Conservation (phyloP, 257 asterid genomes). For the Jaltomata sinuosa region DNA sequence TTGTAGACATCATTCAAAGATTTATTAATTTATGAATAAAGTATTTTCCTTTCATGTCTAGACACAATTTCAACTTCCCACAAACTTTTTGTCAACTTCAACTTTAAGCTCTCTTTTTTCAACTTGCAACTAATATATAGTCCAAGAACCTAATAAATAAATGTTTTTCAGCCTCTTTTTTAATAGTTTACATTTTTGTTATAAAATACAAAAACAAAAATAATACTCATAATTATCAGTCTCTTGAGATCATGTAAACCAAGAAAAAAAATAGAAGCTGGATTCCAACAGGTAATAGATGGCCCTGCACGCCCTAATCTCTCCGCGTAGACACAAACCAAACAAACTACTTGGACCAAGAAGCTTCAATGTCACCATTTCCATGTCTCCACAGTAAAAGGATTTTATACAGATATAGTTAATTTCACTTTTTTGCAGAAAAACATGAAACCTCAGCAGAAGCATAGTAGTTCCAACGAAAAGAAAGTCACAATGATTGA, state of each 20-base stretch:
- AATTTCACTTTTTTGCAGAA: neutral
- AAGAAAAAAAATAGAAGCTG: neutral
- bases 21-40: too few species aligned
- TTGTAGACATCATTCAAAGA: too few species aligned
- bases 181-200: too few species aligned
- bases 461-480: neutral
- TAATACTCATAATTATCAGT: too few species aligned
- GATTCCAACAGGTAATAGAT: neutral
- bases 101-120: too few species aligned
- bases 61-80: too few species aligned
- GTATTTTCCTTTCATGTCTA: too few species aligned
- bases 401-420: neutral
- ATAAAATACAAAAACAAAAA: too few species aligned
- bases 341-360: neutral
- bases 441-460: neutral
- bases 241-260: neutral
- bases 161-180: too few species aligned
- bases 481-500: neutral
- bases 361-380: neutral
- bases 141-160: too few species aligned
- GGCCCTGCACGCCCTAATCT: neutral
- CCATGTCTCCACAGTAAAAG: neutral
- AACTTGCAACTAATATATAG: too few species aligned
- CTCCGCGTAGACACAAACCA: neutral
- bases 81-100: too few species aligned